Evolutionary conservation across 1,284 basidiomycete species (phyloP).

Genomic region (Garcileccinum viscosum): DNA sequence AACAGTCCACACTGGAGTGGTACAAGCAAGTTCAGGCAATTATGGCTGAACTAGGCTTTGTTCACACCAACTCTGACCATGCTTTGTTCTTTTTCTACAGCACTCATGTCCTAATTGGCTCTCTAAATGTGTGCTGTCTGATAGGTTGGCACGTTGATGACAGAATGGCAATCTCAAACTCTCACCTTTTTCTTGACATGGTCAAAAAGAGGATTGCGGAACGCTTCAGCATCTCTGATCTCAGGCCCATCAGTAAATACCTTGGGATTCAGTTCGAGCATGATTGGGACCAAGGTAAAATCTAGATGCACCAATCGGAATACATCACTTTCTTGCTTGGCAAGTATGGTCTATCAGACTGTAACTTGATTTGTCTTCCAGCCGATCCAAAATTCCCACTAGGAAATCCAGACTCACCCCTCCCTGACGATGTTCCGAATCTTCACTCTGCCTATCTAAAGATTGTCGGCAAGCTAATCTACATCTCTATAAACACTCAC

Average conservation of each 20-base stretch:
- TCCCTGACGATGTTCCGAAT: neutral
- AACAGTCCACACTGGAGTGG: conserved; percentile 10
- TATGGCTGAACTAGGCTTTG: conserved; percentile 6
- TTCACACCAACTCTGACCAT: neutral
- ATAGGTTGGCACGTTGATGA: conserved; percentile 3
- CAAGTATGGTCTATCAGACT: neutral
- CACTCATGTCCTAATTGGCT: neutral
- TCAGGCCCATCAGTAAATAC: neutral
- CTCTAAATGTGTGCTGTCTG: neutral
- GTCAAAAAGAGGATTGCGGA: neutral
- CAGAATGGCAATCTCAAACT: neutral
- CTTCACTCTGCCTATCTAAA: neutral
- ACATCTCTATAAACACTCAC: neutral
- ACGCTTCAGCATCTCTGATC: neutral
- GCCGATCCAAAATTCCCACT: neutral
- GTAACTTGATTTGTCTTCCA: neutral
- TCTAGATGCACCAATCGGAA: neutral
- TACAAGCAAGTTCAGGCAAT: conserved; percentile 5
- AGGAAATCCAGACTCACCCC: neutral
- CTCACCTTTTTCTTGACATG: neutral
- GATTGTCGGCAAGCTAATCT: neutral
- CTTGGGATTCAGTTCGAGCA: neutral
- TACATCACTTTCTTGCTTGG: neutral
- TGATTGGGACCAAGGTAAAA: neutral
- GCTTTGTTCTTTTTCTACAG: conserved; percentile 19